phyloP scores from a whole-genome alignment of 2,329 filamentous ascomycete genomes.

The Tolypocladium cylindrosporum region DNA sequence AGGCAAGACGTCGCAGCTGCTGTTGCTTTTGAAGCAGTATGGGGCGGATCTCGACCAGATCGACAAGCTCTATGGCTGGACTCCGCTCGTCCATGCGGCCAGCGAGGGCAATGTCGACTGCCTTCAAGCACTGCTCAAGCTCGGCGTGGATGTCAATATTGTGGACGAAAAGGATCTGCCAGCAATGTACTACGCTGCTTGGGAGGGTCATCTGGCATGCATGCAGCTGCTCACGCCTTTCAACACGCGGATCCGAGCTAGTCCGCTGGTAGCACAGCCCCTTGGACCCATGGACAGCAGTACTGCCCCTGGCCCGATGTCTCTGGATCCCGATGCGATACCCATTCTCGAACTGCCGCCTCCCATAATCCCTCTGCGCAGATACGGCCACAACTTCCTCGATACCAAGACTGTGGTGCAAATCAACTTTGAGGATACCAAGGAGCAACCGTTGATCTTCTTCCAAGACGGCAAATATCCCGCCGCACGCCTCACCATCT shows the following conservation, averaged over 20 bases:
- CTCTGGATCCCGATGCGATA: conserved; percentile 76
- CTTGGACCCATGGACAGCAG: conserved; percentile 36
- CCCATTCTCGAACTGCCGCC: conserved; percentile 86
- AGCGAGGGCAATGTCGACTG: conserved; percentile 92
- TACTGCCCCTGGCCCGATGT: conserved; percentile 47
- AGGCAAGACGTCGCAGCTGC: conserved; percentile 67
- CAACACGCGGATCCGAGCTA: conserved; percentile 32
- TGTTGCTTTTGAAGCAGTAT: conserved; percentile 72
- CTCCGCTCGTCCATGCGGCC: conserved; percentile 88
- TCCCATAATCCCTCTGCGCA: conserved; percentile 85
- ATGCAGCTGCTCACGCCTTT: conserved; percentile 73
- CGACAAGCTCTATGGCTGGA: conserved; percentile 97
- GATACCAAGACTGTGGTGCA: conserved; percentile 96
- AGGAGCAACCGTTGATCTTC: conserved; percentile 75
- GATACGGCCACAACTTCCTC: conserved; percentile 97
- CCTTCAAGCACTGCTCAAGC: conserved; percentile 68
- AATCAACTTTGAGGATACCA: conserved; percentile 73
- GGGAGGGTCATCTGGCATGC: conserved; percentile 93
- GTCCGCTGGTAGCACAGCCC: conserved; percentile 32
- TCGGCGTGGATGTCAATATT: conserved; percentile 68
- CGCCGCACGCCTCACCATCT: conserved; percentile 87
- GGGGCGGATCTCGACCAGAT: conserved; percentile 85
- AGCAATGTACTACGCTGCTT: conserved; percentile 96
- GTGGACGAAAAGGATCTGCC: conserved; percentile 87
- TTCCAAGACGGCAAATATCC: conserved; percentile 97